Evolutionary conservation across 177 flowering plant genomes (phyloP), one percentile per base, ranked within the genome.

Genomic region (Tripterygium wilfordii): DNA sequence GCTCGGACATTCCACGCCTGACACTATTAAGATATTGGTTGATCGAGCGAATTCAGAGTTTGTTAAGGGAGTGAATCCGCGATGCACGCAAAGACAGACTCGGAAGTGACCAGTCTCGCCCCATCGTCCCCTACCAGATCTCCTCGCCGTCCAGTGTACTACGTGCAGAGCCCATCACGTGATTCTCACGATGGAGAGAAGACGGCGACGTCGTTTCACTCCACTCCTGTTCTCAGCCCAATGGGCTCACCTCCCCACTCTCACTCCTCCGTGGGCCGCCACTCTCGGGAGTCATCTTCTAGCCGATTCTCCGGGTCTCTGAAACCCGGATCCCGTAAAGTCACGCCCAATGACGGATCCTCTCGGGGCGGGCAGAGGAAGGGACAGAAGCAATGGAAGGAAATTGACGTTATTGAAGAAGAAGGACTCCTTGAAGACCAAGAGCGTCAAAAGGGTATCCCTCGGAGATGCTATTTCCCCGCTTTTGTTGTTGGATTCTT

Each of bases 181-280:
- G 88, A 84, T 48, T 81, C 88, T 1, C 92, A 82, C 72, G 94
- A 82, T 53, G 88, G 83, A 2, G 88, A 84, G 60, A 80, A 79
- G 51, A 82, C 84, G 14, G 62, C 88, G 23, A 72, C 77, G 8
- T 82, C 95, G 19, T 72, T 82, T 50, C 89, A 82, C 51, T 88
- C 96, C 14, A 85, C 95, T 1, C 96, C 96, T 7, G 78, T 76
- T 16, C 60, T 80, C 49, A 80, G 87, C 57, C 97, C 97, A 14
- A 57, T 51, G 61, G 90, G 83, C 10, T 86, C 97, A 1, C 97
- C 97, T 0, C 95, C 88, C 1, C 97, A 83, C 56, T 83, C 95
- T 10, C 75, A 82, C 47, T 85, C 96, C 50, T 83, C 89, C 42
- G 54, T 81, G 13, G 94, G 96, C 18, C 90, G 74, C 55, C 96